phyloP scores from a whole-genome alignment of 441 rosid genomes.

The Metrosideros polymorpha region DNA sequence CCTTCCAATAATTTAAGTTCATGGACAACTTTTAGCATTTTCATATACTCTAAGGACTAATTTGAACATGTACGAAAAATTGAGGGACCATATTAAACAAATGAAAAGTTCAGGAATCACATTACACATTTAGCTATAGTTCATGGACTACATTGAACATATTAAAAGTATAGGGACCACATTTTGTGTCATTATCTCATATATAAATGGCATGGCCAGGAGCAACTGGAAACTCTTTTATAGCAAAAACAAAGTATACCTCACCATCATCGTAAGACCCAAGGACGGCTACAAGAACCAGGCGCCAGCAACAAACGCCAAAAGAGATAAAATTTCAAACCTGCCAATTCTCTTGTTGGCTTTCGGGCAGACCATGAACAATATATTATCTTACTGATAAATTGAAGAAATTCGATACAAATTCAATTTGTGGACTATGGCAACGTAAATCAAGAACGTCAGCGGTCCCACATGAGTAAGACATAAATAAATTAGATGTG shows the following conservation, averaged over 20 bases:
- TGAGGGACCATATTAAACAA: no score
- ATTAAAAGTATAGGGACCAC: no score
- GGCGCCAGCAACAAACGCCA: neutral
- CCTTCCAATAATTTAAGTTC: no score
- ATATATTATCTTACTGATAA: neutral
- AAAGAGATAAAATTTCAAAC: neutral
- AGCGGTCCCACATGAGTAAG: neutral
- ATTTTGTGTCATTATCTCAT: neutral
- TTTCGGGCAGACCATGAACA: neutral
- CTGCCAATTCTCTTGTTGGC: neutral
- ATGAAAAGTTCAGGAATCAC: no score
- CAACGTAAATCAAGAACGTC: neutral
- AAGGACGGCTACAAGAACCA: neutral
- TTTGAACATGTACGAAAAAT: no score
- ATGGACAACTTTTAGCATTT: no score
- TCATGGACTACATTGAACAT: no score
- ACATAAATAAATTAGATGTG: neutral
- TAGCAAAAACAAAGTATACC: neutral
- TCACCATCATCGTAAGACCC: neutral
- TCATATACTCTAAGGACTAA: no score
- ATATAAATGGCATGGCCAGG: neutral
- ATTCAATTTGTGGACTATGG: neutral
- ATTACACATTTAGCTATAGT: no score
- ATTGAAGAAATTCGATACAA: neutral
- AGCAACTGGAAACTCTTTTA: neutral